Base-by-base conservation (phyloP, 2,329 filamentous ascomycete genomes). In the Knufia fluminis region DNA sequence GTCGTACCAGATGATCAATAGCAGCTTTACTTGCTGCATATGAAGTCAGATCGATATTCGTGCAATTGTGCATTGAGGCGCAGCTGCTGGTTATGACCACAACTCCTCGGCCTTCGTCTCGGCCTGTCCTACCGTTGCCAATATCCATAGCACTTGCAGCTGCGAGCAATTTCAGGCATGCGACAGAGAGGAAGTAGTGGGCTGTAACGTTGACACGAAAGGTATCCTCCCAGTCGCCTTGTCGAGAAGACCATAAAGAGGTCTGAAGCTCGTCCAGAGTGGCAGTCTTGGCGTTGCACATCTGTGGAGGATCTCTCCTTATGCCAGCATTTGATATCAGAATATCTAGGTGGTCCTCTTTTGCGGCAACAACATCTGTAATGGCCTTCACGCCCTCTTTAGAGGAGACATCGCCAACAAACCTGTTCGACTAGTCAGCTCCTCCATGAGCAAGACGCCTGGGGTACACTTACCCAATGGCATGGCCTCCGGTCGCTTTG, bases 1-100 rank as follows among this genome's bases (percentile, higher is more conserved):
- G 57, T 44, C 58, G 64, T 1, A 76, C 73, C 12, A 76, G 56
- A 62, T 77, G 73, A 58, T 76, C 73, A 1, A 72, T 75, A 0
- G 71, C 73, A 1, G 73, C 73, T 54, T 77, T 76, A 53, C 71
- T 76, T 0, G 69, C 59, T 0, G 72, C 72, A 52, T 77, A 76
- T 54, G 70, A 73, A 3, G 71, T 75, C 57, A 76, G 60, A 52
- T 76, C 73, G 2, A 76, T 65, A 54, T 76, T 76, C 1, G 73
- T 76, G 1, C 59, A 69, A 58, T 75, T 75, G 51, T 75, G 73
- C 67, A 75, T 70, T 57, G 71, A 74, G 2, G 73, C 72, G 55
- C 73, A 76, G 2, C 69, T 73, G 56, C 73, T 76, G 3, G 72
- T 75, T 3, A 77, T 61, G 3, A 75, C 62, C 14, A 75, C 61